phyloP scores from a whole-genome alignment of 169 alveolate species.

The Theileria equi region DNA sequence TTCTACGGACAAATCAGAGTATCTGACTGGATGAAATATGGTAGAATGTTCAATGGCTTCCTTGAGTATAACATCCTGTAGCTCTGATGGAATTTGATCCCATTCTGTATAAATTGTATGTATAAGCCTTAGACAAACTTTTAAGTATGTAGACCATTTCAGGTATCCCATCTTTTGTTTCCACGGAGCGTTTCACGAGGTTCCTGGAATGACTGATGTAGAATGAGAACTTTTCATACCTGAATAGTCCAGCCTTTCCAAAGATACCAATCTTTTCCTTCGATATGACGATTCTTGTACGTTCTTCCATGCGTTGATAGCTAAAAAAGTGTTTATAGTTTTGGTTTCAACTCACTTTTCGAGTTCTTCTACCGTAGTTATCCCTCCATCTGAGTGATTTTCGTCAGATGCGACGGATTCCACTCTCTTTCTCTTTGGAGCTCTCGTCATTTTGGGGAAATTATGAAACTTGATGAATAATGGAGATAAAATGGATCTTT shows the following conservation, averaged over 20 bases:
- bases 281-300: conserved; percentile 10
- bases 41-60: conserved; percentile 7
- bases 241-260: conserved; percentile 34
- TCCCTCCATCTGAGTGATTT: background rate
- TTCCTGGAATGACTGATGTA: background rate
- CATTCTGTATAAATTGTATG: background rate
- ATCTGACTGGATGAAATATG: conserved; percentile 2
- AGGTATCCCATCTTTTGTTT: background rate
- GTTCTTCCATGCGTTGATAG: conserved; percentile 19
- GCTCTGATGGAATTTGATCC: conserved; percentile 3
- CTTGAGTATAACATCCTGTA: background rate
- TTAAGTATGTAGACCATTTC: conserved; percentile 3
- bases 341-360: conserved; percentile 11
- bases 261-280: conserved; percentile 11
- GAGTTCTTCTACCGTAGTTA: conserved; percentile 39
- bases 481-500: background rate
- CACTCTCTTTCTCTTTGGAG: conserved; percentile 4
- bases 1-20: conserved; percentile 35
- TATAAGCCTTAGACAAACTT: background rate
- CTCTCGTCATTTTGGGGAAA: conserved; percentile 6
- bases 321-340: conserved; percentile 1
- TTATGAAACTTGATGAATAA: background rate
- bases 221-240: conserved; percentile 2
- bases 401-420: conserved; percentile 15
- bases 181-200: background rate